Evolutionary conservation across 768 basidiomycete genomes (phyloP).

Genomic region (Pulveroboletus sp.): DNA sequence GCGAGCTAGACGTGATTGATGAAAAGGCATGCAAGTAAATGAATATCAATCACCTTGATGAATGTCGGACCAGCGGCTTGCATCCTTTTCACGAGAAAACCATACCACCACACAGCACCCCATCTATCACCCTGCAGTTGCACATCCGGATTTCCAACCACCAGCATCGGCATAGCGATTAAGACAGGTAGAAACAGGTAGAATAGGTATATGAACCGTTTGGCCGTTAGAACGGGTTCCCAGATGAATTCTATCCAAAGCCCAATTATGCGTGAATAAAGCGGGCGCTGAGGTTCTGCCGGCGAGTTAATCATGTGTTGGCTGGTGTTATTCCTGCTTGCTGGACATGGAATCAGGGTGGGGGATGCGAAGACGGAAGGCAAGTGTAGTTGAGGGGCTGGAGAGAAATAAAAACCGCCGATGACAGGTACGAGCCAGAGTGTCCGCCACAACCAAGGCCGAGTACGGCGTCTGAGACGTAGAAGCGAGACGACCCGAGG

Average conservation of each 20-base stretch:
- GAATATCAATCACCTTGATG: slow-evolving; percentile 64
- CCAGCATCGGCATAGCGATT: slow-evolving; percentile 75
- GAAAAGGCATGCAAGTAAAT: slow-evolving; percentile 7
- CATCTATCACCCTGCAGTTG: slow-evolving; percentile 70
- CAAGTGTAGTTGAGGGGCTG: slow-evolving; percentile 35
- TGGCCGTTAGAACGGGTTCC: slow-evolving; percentile 82
- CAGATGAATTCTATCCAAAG: slow-evolving; percentile 59
- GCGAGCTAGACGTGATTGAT: slow-evolving; percentile 55
- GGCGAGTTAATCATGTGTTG: slow-evolving; percentile 57
- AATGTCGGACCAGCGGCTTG: slow-evolving; percentile 94
- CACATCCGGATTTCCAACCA: slow-evolving; percentile 55
- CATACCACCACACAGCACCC: slow-evolving; percentile 98
- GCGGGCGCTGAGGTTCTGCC: slow-evolving; percentile 51
- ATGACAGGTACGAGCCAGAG: slow-evolving; percentile 54
- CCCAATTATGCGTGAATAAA: slow-evolving; percentile 39
- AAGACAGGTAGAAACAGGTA: slow-evolving; percentile 86
- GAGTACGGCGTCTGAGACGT: slow-evolving; percentile 23
- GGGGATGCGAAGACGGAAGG: slow-evolving; percentile 49
- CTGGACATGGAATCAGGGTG: slow-evolving; percentile 42
- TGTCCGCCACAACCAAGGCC: slow-evolving; percentile 23
- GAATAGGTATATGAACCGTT: slow-evolving; percentile 79
- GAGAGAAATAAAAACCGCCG: slow-evolving; percentile 52
- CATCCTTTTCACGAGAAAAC: slow-evolving; percentile 84
- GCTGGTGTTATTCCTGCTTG: slow-evolving; percentile 6
- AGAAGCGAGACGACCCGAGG: slow-evolving; percentile 10